Base-by-base conservation (phyloP, 768 basidiomycete genomes). In the Lactifluus piperatus region DNA sequence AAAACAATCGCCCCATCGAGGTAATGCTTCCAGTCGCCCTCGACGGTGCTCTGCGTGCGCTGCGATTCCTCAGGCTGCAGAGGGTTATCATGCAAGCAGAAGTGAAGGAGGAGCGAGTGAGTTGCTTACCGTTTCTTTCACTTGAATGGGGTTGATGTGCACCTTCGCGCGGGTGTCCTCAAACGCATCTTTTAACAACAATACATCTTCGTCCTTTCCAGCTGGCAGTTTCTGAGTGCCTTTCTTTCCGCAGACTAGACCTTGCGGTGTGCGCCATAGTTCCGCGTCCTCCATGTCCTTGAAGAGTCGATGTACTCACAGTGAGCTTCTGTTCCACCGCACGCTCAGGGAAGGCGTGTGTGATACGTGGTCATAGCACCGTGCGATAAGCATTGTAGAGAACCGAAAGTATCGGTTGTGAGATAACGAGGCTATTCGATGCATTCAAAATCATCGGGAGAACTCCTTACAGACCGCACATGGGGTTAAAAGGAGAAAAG, bases 81-180 rank as follows among this genome's bases (percentile, higher is more conserved):
- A 18, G 13, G 26, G 4, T 6, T 4, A 2, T 2, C 3, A 20
- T 58, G 46, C 60, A 53, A 30, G 16, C 14, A 39, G 29, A 27
- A 9, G n/a, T 22, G 24, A 11, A 44, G 26, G 27, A n/a, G n/a
- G n/a, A 45, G 27, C 18, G 44, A 44, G 29, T 8, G 22, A 51
- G 7, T 8, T 11, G 74, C 87, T 60, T 68, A 94, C 92, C 61
- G 92, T 85, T 64, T 94, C 88, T 68, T 94, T 94, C 16, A 86
- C 88, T 71, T 97, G 97, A 50, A 99, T 95, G 22, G 94, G 90
- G 68, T 94, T 95, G 74, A 98, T 94, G 71, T 91, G 91, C 41
- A 99, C 81, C 65, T 86, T 90, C 37, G 83, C 72, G 43, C 82
- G 78, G 7, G 86, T 77, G 66, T 95, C 88, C 29, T 83, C 82